These are phyloP conservation scores for Wickerhamiella cacticola DNA, from an alignment of 805 yeast genomes.

Conservation along the genomic window DNA sequence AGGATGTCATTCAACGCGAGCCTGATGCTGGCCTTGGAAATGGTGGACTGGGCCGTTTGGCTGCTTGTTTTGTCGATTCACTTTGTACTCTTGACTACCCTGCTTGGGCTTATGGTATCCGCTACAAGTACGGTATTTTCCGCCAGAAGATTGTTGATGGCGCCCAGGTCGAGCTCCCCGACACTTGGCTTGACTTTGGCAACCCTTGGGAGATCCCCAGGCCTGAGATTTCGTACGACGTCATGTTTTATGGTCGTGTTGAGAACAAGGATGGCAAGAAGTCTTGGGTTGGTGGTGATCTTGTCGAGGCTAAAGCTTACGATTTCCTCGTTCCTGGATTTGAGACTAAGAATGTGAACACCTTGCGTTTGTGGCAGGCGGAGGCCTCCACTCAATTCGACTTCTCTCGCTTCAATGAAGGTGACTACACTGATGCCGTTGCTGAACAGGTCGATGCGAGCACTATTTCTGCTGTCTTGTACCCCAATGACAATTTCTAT, in stretches of 20 bases:
- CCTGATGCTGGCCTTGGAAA: slow-evolving; percentile 93
- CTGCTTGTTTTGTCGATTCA: slow-evolving; percentile 89
- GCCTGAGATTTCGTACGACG: slow-evolving; percentile 74
- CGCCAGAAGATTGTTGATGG: slow-evolving; percentile 83
- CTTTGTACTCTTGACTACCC: slow-evolving; percentile 75
- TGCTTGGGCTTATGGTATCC: slow-evolving; percentile 93
- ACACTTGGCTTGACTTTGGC: slow-evolving; percentile 79
- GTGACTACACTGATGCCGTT: slow-evolving; percentile 80
- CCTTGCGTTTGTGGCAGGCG: slow-evolving; percentile 81
- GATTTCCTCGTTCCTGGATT: slow-evolving; percentile 92
- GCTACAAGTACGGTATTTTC: slow-evolving; percentile 89
- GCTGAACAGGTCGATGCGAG: slow-evolving; percentile 79
- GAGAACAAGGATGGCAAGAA: slow-evolving; percentile 40
- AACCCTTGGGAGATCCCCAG: slow-evolving; percentile 93
- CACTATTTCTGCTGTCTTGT: slow-evolving; percentile 80
- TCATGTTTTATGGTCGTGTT: slow-evolving; percentile 78
- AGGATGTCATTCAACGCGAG: slow-evolving; percentile 73
- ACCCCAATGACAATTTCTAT: slow-evolving; percentile 88
- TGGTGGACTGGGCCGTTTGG: slow-evolving; percentile 89
- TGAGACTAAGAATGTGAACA: slow-evolving; percentile 64
- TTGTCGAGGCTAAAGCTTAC: slow-evolving; percentile 78
- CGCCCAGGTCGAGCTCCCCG: slow-evolving; percentile 89
- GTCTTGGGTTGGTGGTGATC: slow-evolving; percentile 78
- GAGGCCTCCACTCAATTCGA: slow-evolving; percentile 86
- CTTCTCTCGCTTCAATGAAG: slow-evolving; percentile 78